A percentile compares a stretch with the other conserved stretches of the same genome.
Conservation (phyloP, 2,329 filamentous ascomycete species). For the Colletotrichum gloeosporioides region DNA sequence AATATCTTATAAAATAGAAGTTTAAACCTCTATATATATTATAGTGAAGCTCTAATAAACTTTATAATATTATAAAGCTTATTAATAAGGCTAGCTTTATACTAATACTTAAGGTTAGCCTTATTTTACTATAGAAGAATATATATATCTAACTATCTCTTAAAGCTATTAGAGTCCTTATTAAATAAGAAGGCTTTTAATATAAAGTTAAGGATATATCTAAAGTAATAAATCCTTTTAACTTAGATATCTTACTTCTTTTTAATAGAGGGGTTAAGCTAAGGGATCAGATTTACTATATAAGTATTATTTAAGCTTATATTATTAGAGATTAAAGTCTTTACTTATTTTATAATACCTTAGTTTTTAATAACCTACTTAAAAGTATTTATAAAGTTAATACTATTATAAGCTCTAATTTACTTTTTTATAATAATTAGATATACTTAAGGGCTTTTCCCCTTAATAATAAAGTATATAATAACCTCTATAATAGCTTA, state of each 20-base stretch:
- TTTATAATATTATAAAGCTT: neutral
- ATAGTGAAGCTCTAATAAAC: neutral
- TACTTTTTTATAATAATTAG: neutral
- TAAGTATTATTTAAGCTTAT: too few relatives aligned
- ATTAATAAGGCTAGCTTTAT: neutral
- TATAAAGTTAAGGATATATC: neutral
- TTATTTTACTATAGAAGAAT: neutral
- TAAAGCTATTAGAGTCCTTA: neutral
- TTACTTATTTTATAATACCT: neutral
- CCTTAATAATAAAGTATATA: neutral
- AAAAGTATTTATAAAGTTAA: neutral
- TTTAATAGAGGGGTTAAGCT: neutral
- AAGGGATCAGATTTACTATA: neutral
- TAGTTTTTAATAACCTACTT: neutral
- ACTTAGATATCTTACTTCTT: neutral
- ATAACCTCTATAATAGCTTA: neutral
- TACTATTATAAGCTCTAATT: neutral
- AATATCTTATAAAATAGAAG: too few relatives aligned
- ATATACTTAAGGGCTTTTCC: fast-evolving
- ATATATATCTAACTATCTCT: neutral
- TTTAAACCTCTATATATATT: neutral
- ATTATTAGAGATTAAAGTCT: neutral
- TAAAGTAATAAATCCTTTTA: neutral
- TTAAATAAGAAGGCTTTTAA: neutral
- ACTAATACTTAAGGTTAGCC: neutral